Base-by-base conservation (phyloP, 163 green algal genomes). In the Coccomyxa subellipsoidea region DNA sequence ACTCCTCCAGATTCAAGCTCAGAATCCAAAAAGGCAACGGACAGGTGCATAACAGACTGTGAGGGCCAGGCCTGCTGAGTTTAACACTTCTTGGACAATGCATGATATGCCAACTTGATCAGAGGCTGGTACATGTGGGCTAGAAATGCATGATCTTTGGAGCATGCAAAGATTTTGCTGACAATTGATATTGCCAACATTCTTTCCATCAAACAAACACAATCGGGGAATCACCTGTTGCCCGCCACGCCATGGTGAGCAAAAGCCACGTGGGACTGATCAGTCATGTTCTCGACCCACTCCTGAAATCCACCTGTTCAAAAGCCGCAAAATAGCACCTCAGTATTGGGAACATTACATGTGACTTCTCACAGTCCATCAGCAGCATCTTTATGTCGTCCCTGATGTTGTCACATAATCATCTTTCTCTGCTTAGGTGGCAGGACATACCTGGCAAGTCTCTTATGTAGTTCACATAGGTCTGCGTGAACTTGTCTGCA, bases 251-350 rank as follows among this genome's bases (percentile, higher is more conserved):
- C 54, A 36, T 82, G 34, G 37, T 82, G 78, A 7, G 78, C 78
- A 36, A 54, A 82, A 21, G 23, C 12, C 15, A 59, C 78, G 37
- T 82, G 78, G 6, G 27, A 54, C 78, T 82, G 78, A 76, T 82
- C 78, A 5, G 78, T 82, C 78, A 82, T 82, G 54, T 82, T 82
- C 35, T 82, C 78, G 25, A 82, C 59, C 54, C 76, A 54, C 5
- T 39, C 34, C 27, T 54, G 32, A 78, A 78, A 54, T n/a, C 34
- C 71, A 23, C 71, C 71, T 73, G 8, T 34, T 31, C 9, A 21
- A 54, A 8, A 54, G 47, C n/a, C n/a, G n/a, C n/a, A n/a, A n/a
- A n/a, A n/a, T n/a, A n/a, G n/a, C n/a, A n/a, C n/a, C n/a, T n/a
- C n/a, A n/a, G n/a, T n/a, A n/a, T n/a, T n/a, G n/a, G n/a, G n/a